phyloP scores from a whole-genome alignment of 192 early-diverging fungal species.

The Piromyces sp. region DNA sequence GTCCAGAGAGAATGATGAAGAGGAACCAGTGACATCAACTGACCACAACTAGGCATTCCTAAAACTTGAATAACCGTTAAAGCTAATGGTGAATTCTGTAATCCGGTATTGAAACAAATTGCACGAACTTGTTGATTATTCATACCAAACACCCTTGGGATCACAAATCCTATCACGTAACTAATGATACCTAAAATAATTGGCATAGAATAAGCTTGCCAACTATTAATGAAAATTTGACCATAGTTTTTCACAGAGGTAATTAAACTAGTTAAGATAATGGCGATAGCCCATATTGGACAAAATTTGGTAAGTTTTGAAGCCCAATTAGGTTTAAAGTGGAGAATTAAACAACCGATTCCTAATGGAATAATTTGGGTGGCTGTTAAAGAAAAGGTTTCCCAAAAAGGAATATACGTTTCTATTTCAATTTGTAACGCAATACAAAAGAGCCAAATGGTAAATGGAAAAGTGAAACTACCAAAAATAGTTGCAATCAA shows the following conservation, averaged over 20 bases:
- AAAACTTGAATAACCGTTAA: background rate
- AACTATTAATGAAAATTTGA: background rate
- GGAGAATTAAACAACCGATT: background rate
- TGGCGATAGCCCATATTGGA: background rate
- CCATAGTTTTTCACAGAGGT: background rate
- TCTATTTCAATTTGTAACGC: background rate
- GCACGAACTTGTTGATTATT: background rate
- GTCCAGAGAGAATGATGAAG: background rate
- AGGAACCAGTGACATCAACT: background rate
- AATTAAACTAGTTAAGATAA: background rate
- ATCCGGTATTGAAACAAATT: background rate
- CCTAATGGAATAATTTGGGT: background rate
- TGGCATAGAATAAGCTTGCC: background rate
- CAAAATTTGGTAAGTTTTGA: background rate
- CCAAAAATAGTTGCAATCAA: background rate
- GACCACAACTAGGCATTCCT: background rate
- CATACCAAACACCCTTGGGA: background rate
- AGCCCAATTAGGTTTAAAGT: background rate
- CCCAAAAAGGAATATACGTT: background rate
- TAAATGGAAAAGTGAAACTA: background rate
- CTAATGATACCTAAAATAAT: background rate
- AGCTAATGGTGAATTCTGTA: background rate
- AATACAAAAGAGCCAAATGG: background rate
- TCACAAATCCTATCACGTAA: background rate
- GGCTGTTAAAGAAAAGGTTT: background rate